Evolutionary conservation across 2,329 filamentous ascomycete species (phyloP), one percentile per base, ranked within the genome.

Genomic region (Kalmusia sp.): DNA sequence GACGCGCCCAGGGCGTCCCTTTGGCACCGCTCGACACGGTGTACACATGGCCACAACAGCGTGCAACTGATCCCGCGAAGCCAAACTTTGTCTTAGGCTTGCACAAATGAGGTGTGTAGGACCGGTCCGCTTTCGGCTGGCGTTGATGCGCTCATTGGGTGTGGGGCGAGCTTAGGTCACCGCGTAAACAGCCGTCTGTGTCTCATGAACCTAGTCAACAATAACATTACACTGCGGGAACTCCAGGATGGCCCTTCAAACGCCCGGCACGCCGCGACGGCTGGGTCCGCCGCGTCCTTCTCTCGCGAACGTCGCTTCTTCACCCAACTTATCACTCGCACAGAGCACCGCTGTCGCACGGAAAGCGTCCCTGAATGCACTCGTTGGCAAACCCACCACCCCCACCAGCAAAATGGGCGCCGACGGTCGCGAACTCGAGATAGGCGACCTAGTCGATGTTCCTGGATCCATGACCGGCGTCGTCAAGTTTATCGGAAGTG

Each of bases 401-500:
- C 70, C 73, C 22, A 65, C 70, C 6, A 71, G 68, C 68, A 77
- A 65, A 51, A 78, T 77, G 82, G 75, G 68, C 54, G 73, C 72
- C 51, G 76, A 79, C 62, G 79, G 69, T 34, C 75, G 71, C 21
- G 82, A 85, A 37, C 78, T 96, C 55, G 83, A 87, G 59, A 82
- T 95, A 34, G 93, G 93, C 61, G 93, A 97, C 71, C 74, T 82
- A 28, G 93, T 97, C 57, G 93, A 97, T 63, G 93, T 97, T 40
- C 93, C 93, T 1, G 95, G 95, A 35, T 91, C 89, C 72, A 96
- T 99, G 92, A 81, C 89, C 62, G 95, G 95, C 43, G 89, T 86
- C 2, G 88, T 98, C 62, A 93, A 90, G 71, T 99, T 96, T 71
- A 81, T 98, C 57, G 95, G 95, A 38, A 81, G 82, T 33, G 93